Conservation (phyloP, 2,329 filamentous ascomycete genomes). For the Talaromyces islandicus region DNA sequence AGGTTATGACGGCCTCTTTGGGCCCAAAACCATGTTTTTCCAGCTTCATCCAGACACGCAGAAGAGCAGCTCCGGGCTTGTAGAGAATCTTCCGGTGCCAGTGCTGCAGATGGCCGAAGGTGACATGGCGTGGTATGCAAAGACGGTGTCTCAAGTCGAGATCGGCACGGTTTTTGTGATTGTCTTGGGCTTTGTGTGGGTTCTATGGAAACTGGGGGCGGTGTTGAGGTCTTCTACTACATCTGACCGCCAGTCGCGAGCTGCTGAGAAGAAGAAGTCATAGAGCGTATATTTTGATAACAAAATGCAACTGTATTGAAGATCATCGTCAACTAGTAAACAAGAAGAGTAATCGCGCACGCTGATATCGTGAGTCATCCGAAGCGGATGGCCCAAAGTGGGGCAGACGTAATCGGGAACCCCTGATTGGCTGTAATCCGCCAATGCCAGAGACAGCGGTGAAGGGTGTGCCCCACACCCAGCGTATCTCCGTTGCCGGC, state of each 20-base stretch:
- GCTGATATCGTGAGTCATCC: conserved; percentile 5
- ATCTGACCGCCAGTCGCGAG: neutral
- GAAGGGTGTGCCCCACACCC: neutral
- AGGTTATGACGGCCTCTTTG: conserved; percentile 81
- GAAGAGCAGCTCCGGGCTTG: conserved; percentile 28
- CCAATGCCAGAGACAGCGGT: conserved; percentile 8
- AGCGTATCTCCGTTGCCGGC: conserved; percentile 1
- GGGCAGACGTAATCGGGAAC: conserved; percentile 2
- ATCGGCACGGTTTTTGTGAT: conserved; percentile 55
- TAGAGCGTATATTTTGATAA: neutral
- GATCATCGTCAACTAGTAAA: too few species aligned
- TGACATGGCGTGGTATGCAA: conserved; percentile 30
- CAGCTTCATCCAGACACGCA: conserved; percentile 49
- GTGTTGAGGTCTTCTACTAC: conserved; percentile 6
- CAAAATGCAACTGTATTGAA: neutral
- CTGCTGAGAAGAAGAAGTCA: neutral
- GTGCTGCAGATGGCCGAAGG: conserved; percentile 54
- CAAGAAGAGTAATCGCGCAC: too few species aligned
- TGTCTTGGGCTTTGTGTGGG: conserved; percentile 62
- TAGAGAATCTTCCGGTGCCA: conserved; percentile 56
- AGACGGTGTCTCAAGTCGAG: conserved; percentile 37
- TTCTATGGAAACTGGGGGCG: conserved; percentile 53
- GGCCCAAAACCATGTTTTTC: conserved; percentile 72
- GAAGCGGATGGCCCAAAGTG: conserved; percentile 3
- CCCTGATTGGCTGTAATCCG: conserved; percentile 2